Percentiles rank a stretch among this genome's conserved stretches.
These are phyloP conservation scores for Malassezia japonica DNA, from an alignment of 1,284 basidiomycete genomes.

Conservation along the genomic window DNA sequence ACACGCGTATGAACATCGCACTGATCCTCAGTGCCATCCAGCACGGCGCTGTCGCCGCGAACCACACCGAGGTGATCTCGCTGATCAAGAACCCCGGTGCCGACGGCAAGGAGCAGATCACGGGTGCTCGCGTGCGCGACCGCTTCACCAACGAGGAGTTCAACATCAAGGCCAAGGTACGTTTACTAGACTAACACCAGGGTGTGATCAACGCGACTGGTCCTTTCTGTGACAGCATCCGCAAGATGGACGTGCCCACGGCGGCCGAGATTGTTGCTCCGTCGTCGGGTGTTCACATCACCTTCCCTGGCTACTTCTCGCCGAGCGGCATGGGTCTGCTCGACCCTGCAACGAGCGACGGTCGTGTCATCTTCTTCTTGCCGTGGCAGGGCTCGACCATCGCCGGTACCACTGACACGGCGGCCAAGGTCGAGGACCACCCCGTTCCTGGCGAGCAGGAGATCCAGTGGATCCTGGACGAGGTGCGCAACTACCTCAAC, in stretches of 20 bases:
- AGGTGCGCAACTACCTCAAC: conserved; percentile 75
- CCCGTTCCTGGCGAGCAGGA: conserved; percentile 84
- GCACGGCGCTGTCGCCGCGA: conserved; percentile 76
- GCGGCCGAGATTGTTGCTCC: conserved; percentile 82
- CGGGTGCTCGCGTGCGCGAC: conserved; percentile 70
- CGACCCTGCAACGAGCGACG: conserved; percentile 89
- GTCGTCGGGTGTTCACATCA: conserved; percentile 88
- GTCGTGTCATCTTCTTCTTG: conserved; percentile 95
- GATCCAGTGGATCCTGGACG: conserved; percentile 90
- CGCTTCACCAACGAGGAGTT: conserved; percentile 73
- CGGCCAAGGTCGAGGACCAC: conserved; percentile 65
- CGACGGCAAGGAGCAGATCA: conserved; percentile 57
- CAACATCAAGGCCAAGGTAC: conserved; percentile 72
- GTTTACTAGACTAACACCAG: too few relatives aligned
- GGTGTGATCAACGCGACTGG: conserved; percentile 95
- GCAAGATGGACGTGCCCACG: conserved; percentile 72
- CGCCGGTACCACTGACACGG: conserved; percentile 88
- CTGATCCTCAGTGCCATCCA: conserved; percentile 78
- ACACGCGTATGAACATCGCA: conserved; percentile 94
- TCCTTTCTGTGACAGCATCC: conserved; percentile 78
- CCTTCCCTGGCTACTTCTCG: conserved; percentile 91
- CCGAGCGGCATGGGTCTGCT: conserved; percentile 90
- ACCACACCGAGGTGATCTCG: conserved; percentile 76
- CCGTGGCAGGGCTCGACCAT: conserved; percentile 98
- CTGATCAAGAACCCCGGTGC: conserved; percentile 58